phyloP scores from a whole-genome alignment of 257 asterid genomes.

The Cruciata laevipes region DNA sequence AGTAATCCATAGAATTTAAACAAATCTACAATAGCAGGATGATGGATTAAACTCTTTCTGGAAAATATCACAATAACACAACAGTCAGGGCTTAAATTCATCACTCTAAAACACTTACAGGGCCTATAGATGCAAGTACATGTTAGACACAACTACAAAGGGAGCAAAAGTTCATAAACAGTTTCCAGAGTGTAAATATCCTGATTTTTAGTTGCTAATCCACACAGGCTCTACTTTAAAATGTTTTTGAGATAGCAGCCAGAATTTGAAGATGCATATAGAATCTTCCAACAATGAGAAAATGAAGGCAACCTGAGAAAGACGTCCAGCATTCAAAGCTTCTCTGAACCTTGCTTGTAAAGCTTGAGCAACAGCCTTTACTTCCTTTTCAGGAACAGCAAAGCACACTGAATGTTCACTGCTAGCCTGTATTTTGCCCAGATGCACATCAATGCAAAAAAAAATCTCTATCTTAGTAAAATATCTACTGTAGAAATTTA shows the following conservation, averaged over 20 bases:
- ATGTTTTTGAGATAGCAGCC: neutral
- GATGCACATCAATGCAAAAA: constrained; percentile 9
- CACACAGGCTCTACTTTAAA: neutral
- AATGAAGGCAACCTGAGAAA: constrained; percentile 69
- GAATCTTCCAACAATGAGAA: neutral
- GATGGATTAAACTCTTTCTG: neutral
- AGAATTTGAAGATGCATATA: neutral
- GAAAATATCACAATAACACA: neutral
- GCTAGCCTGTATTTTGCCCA: constrained; percentile 62
- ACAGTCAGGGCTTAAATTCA: neutral
- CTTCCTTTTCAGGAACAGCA: constrained; percentile 97
- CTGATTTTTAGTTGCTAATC: neutral
- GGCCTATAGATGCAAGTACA: neutral
- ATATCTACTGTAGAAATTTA: neutral
- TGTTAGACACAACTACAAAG: neutral
- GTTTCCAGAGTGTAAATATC: neutral
- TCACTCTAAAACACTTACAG: neutral
- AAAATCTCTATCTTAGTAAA: neutral
- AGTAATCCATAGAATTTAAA: neutral
- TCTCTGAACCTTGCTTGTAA: constrained; percentile 77
- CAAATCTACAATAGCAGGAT: neutral
- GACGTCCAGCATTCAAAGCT: constrained; percentile 96
- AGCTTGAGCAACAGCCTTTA: constrained; percentile 78
- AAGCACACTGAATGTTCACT: constrained; percentile 99
- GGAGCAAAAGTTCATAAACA: neutral